Evolutionary conservation across 495 filamentous ascomycete species (phyloP).

Genomic region (Penicillium verhagenii): DNA sequence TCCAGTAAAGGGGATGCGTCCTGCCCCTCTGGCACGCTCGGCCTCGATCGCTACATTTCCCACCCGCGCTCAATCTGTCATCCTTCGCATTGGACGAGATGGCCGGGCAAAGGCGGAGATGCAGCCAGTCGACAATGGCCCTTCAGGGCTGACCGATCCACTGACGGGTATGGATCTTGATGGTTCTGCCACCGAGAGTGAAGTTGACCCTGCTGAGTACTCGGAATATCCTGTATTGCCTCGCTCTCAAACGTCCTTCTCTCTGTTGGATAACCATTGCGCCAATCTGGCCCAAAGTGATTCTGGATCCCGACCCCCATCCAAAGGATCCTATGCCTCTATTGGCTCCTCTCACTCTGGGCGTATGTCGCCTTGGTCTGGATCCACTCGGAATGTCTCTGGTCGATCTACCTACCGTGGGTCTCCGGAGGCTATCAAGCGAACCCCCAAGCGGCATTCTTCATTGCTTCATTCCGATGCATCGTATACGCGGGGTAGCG

Average conservation of each 20-base stretch:
- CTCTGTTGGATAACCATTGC: slow-evolving; percentile 52
- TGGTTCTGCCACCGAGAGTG: slow-evolving; percentile 48
- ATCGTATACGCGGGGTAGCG: slow-evolving; percentile 34
- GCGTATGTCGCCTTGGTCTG: slow-evolving; percentile 43
- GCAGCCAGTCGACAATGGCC: slow-evolving; percentile 51
- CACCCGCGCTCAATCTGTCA: slow-evolving; percentile 49
- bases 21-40: slow-evolving; percentile 28
- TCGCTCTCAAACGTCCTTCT: slow-evolving; percentile 63
- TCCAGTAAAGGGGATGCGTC: slow-evolving; percentile 37
- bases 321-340: slow-evolving; percentile 51
- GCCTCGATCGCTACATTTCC: slow-evolving; percentile 35
- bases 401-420: slow-evolving; percentile 31
- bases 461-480: slow-evolving; percentile 34
- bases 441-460: slow-evolving; percentile 40
- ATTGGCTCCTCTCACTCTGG: slow-evolving; percentile 43
- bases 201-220: slow-evolving; percentile 59
- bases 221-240: slow-evolving; percentile 65
- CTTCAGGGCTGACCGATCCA: slow-evolving; percentile 41
- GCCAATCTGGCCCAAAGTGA: slow-evolving; percentile 52
- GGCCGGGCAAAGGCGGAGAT: slow-evolving; percentile 72
- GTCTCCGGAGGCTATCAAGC: slow-evolving; percentile 36
- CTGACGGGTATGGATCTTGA: slow-evolving; percentile 46
- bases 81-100: slow-evolving; percentile 68
- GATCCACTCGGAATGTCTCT: slow-evolving; percentile 27
- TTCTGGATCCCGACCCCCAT: slow-evolving; percentile 50